phyloP scores from a whole-genome alignment of 1,284 basidiomycete species.

The Marasmius sp. region DNA sequence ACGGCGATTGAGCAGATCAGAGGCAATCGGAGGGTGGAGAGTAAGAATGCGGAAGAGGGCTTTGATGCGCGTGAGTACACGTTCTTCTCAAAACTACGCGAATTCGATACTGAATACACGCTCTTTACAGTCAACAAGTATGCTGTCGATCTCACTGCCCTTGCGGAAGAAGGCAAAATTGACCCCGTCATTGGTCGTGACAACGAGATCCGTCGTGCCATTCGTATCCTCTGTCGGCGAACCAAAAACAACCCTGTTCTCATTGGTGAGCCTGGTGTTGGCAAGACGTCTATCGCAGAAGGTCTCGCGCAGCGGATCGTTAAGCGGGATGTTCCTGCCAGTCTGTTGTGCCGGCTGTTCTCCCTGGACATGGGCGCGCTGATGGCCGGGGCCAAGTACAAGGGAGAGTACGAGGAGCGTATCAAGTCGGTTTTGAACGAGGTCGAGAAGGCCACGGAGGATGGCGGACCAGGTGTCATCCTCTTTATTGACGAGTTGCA shows the following conservation, averaged over 20 bases:
- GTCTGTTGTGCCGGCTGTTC: slow-evolving; percentile 80
- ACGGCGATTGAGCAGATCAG: slow-evolving; percentile 80
- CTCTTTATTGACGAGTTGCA: slow-evolving; percentile 96
- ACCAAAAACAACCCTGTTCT: slow-evolving; percentile 94
- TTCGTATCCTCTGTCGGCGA: slow-evolving; percentile 78
- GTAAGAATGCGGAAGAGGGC: slow-evolving; percentile 81
- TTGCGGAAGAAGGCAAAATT: slow-evolving; percentile 89
- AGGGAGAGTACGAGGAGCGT: slow-evolving; percentile 97
- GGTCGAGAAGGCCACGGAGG: slow-evolving; percentile 87
- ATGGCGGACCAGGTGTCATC: slow-evolving; percentile 81
- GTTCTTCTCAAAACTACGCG: neutral
- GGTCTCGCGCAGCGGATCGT: slow-evolving; percentile 96
- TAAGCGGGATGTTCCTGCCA: slow-evolving; percentile 93
- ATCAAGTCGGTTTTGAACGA: slow-evolving; percentile 92
- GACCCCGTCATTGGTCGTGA: slow-evolving; percentile 92
- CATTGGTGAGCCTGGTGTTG: slow-evolving; percentile 92
- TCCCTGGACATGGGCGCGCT: slow-evolving; percentile 93
- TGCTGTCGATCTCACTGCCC: slow-evolving; percentile 82
- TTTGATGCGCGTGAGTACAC: slow-evolving; percentile 60
- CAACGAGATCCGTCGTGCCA: slow-evolving; percentile 78
- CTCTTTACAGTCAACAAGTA: slow-evolving; percentile 64
- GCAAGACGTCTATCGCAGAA: slow-evolving; percentile 93
- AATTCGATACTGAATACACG: neutral
- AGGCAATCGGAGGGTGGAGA: slow-evolving; percentile 82
- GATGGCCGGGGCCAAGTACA: slow-evolving; percentile 96